Evolutionary conservation across 495 filamentous ascomycete species (phyloP).

Genomic region (Hyaloscypha finlandica): DNA sequence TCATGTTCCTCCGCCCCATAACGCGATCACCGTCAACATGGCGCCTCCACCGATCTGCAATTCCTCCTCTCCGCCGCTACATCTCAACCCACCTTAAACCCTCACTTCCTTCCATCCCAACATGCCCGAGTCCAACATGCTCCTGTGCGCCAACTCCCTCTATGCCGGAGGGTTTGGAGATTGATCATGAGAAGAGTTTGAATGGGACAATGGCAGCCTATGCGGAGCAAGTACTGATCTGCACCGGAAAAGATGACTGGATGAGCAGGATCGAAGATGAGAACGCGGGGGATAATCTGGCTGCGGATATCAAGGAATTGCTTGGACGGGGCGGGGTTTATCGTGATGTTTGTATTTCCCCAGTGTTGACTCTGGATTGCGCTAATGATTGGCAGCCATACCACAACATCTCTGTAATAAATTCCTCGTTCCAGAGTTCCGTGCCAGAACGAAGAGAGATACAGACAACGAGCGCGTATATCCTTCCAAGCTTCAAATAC

Average conservation of each 20-base stretch:
- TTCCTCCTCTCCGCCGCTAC: not conserved
- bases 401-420: constrained; percentile 74
- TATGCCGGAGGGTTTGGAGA: constrained; percentile 69
- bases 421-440: constrained; percentile 63
- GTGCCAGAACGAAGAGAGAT: constrained; percentile 41
- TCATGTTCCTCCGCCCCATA: constrained; percentile 27
- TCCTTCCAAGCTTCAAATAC: constrained; percentile 80
- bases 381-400: constrained; percentile 59
- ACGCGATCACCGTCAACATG: constrained; percentile 16
- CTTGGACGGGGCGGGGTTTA: constrained; percentile 66
- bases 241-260: constrained; percentile 83
- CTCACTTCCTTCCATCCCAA: constrained; percentile 25
- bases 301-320: constrained; percentile 67
- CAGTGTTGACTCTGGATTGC: not conserved
- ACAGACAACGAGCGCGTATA: constrained; percentile 61
- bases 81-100: constrained; percentile 2
- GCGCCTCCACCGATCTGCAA: not conserved
- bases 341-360: constrained; percentile 52
- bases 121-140: constrained; percentile 73
- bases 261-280: constrained; percentile 64
- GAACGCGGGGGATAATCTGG: constrained; percentile 60
- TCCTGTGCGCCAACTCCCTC: constrained; percentile 64
- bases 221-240: constrained; percentile 78
- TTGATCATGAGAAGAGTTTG: constrained; percentile 69
- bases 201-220: constrained; percentile 79